A percentile compares a stretch with the other conserved stretches of the same genome.
These are phyloP conservation scores for Xylaria sp. DNA, from an alignment of 2,329 filamentous ascomycete species.

Conservation along the genomic window DNA sequence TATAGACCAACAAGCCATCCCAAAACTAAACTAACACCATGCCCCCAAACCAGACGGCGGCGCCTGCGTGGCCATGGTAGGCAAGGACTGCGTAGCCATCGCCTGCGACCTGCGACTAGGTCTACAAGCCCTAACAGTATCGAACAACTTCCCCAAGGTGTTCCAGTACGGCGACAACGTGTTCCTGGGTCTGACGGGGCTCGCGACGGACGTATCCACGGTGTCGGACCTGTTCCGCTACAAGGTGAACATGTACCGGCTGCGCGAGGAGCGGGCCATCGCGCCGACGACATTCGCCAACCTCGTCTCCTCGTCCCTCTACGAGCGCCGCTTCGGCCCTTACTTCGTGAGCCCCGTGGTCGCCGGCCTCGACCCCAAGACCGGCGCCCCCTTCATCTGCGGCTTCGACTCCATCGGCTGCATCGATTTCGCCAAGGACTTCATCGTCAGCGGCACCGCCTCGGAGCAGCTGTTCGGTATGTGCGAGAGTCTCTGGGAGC, in stretches of 20 bases:
- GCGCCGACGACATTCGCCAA: constrained; percentile 95
- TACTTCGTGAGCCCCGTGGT: constrained; percentile 97
- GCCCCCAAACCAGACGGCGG: constrained; percentile 72
- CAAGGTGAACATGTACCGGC: constrained; percentile 99
- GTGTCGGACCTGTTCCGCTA: constrained; percentile 98
- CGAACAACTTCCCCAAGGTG: constrained; percentile 99
- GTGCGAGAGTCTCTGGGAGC: constrained; percentile 98
- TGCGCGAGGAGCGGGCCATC: constrained; percentile 97
- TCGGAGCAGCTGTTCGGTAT: constrained; percentile 99
- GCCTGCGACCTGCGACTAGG: constrained; percentile 98
- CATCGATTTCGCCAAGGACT: constrained; percentile 99
- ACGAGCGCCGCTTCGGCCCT: constrained; percentile 95
- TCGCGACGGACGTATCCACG: constrained; percentile 94
- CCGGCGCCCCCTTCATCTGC: constrained; percentile 95
- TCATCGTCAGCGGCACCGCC: constrained; percentile 96
- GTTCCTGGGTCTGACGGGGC: constrained; percentile 93
- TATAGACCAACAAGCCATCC: not conserved
- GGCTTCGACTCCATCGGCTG: constrained; percentile 99
- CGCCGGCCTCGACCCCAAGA: constrained; percentile 93
- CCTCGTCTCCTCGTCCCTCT: constrained; percentile 88
- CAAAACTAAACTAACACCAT: constrained; percentile 29
- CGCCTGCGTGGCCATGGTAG: constrained; percentile 97
- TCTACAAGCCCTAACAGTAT: constrained; percentile 94
- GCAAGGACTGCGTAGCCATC: constrained; percentile 99
- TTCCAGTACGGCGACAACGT: constrained; percentile 96